Conservation (phyloP, 1,284 basidiomycete genomes). For the Mycosarcoma maydis region DNA sequence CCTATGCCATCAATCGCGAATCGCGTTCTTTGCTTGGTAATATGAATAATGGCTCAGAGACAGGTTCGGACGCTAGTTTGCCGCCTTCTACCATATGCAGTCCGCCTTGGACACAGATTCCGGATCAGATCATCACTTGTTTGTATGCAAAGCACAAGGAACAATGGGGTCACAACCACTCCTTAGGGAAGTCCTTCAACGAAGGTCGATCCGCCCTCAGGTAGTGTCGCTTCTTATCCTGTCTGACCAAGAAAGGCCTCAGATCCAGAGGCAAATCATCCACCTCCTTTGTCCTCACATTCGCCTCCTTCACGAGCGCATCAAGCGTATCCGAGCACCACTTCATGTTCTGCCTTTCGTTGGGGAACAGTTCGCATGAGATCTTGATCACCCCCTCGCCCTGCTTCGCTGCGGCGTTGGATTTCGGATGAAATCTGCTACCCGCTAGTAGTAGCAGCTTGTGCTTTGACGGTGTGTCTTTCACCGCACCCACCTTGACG, state of each 20-base stretch:
- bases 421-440: constrained; percentile 42
- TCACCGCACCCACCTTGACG: constrained; percentile 37
- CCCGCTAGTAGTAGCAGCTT: constrained; percentile 68
- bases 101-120: no score
- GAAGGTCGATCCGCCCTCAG: constrained; percentile 47
- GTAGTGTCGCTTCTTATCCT: constrained; percentile 50
- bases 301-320: constrained; percentile 65
- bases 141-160: not conserved
- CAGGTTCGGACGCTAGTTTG: no score
- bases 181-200: constrained; percentile 64
- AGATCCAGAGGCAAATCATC: constrained; percentile 66
- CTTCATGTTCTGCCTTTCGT: constrained; percentile 67
- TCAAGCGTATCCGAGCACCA: constrained; percentile 69
- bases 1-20: no score
- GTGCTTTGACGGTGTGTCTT: constrained; percentile 55
- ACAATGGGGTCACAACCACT: constrained; percentile 61
- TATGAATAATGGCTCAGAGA: no score
- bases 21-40: no score
- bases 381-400: constrained; percentile 64
- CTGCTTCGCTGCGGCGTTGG: not conserved
- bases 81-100: no score
- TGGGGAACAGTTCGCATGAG: constrained; percentile 65
- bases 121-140: no score
- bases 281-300: constrained; percentile 53
- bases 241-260: constrained; percentile 49